Evolutionary conservation across 345 rosid genomes (phyloP), one percentile per base, ranked within the genome.

Genomic region (Draba incana): DNA sequence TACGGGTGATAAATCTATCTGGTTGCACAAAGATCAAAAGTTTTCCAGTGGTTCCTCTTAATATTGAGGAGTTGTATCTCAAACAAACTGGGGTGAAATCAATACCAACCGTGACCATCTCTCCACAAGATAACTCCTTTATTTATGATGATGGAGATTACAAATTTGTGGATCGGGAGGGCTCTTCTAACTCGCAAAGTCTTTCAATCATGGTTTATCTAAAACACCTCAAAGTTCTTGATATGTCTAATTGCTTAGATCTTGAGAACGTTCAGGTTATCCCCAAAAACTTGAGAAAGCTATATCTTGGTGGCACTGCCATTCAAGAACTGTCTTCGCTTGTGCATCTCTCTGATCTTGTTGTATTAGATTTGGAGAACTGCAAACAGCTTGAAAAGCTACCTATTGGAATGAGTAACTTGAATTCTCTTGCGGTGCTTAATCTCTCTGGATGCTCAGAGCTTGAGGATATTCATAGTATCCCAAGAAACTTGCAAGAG

Each of bases 361-460:
- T 15, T 56, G 31, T n/a, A 10, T 38, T 35, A 33, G 43, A 33
- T 8, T 15, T 56, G 33, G 35, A 23, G 30, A 24, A 41, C 15
- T 60, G 50, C 37, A 24, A 12, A 41, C 2, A n/a, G 11, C 64
- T 60, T 25, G 35, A 39, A 43, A 4, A 13, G 4, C 49, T 60
- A n/a, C 64, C 50, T 4, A 60, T 10, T 10, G 37, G 37, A 20
- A 41, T 60, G 20, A 5, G 33, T 11, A 39, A 42, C 15, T 27
- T 60, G 50, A 12, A 24, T 4, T 39, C 64, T 39, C 33, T 60
- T n/a, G 37, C 6, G 55, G 58, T 54, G 28, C 58, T 54, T 54
- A n/a, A 54, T n/a, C 58, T 54, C 39, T 54, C 58, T 54, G 58
- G 58, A 7, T 54, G 58, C 41, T 54, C 58, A 14, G 28, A 31